These are phyloP conservation scores for Lentithecium fluviatile DNA, from an alignment of 495 filamentous ascomycete genomes.

Conservation along the genomic window DNA sequence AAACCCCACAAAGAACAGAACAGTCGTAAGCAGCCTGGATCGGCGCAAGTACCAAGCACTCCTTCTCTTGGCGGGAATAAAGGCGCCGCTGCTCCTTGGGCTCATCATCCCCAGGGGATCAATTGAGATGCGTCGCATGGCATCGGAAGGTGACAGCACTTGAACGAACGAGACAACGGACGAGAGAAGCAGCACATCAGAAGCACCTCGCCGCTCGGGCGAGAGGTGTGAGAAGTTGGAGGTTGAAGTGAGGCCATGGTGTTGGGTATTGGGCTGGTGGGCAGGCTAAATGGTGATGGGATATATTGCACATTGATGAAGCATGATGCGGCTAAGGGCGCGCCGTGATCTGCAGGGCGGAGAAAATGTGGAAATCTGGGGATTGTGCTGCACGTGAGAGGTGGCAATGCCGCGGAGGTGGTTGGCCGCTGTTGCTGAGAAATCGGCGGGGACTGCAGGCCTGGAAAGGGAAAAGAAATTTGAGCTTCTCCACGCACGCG, in stretches of 20 bases:
- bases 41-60: slow-evolving; percentile 22
- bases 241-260: slow-evolving; percentile 26
- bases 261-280: slow-evolving; percentile 12
- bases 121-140: slow-evolving; percentile 31
- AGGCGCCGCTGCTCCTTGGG: slow-evolving; percentile 8
- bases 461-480: background rate
- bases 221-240: background rate
- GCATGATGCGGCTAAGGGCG: slow-evolving; percentile 18
- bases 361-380: no score
- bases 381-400: no score
- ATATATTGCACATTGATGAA: slow-evolving; percentile 20
- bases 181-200: slow-evolving; percentile 18
- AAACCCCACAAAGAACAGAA: slow-evolving; percentile 15
- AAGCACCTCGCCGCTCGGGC: background rate
- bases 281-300: slow-evolving; percentile 33
- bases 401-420: background rate
- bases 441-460: slow-evolving; percentile 7
- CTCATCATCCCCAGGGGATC: slow-evolving; percentile 31
- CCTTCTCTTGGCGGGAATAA: slow-evolving; percentile 14
- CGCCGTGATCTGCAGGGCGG: no score
- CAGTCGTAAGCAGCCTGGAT: slow-evolving; percentile 25
- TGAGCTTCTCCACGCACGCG: background rate
- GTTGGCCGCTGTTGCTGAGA: background rate
- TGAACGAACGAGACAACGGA: background rate
- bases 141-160: background rate